Evolutionary conservation across 495 filamentous ascomycete genomes (phyloP), one percentile per base, ranked within the genome.

Genomic region (Trypethelium eluteriae): DNA sequence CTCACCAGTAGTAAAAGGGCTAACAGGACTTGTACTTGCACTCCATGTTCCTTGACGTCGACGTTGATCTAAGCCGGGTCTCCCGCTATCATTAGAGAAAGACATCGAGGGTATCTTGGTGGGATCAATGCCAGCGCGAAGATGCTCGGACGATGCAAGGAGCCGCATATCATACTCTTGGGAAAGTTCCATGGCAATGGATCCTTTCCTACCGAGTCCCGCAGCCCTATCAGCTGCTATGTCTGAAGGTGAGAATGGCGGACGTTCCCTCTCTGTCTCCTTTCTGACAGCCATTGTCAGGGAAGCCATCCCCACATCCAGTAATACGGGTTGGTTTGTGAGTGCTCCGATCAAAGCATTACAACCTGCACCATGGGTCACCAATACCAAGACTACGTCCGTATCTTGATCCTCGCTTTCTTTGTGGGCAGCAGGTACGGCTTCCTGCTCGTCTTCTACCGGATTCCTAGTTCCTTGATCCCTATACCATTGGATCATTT

Each of bases 291-390:
- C 93, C 87, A 97, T 88, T 0, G 94, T 96, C 38, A 98, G 81
- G 0, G 92, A 96, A 9, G 93, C 89, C 78, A 93, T 91, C 39
- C 85, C 88, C 16, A 98, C 89, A 74, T 98, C 93, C 62, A 94
- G 81, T 7, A 99, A 82, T 2, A 93, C 89, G 0, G 94, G 91
- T 69, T 93, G 88, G 64, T 93, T 88, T 0, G 90, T 95, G 64
- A 99, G 80, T 3, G 91, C 91, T 5, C 93, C 92, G 62, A 98
- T 92, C 61, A 99, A 76, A 0, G 94, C 95, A 77, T 99, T 99
- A 77, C 94, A 96, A 62, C 93, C 95, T 11, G 95, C 95, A n/a
- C 93, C 93, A 72, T 99, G 94, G 0, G 95, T 96, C 62, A 99
- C 91, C 12, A 99, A 76, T 38, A 99, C 82, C n/a, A 99, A 76